Conservation (phyloP, 2,329 filamentous ascomycete species). For the Nemania serpens region DNA sequence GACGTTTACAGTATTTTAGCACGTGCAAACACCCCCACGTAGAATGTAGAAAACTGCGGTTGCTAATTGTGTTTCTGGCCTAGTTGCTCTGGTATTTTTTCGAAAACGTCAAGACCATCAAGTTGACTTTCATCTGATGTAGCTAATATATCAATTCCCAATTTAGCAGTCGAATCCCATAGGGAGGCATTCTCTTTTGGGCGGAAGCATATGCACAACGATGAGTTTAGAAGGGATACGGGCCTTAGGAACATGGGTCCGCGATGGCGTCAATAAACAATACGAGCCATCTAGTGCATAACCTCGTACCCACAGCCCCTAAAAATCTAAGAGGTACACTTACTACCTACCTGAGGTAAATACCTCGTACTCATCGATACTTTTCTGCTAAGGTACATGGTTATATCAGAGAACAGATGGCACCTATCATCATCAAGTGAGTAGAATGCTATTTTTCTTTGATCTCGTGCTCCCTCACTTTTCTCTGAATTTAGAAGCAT, state of each 20-base stretch:
- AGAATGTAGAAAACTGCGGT: too few species aligned
- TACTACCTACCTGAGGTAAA: too few species aligned
- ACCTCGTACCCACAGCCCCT: neutral
- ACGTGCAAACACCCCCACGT: slow-evolving; percentile 9
- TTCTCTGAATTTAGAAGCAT: too few species aligned
- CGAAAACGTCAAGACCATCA: neutral
- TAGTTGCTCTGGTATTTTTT: neutral
- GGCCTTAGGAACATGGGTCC: slow-evolving; percentile 18
- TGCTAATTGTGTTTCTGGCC: too few species aligned
- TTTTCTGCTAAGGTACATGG: too few species aligned
- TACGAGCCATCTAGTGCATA: slow-evolving; percentile 11
- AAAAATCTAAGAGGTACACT: too few species aligned
- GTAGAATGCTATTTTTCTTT: neutral
- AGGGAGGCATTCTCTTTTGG: neutral
- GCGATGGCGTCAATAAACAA: slow-evolving; percentile 23
- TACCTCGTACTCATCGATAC: too few species aligned
- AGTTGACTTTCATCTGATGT: neutral
- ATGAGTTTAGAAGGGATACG: slow-evolving; percentile 17
- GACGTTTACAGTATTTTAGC: slow-evolving; percentile 15
- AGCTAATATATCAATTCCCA: neutral
- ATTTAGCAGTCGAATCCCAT: too few species aligned
- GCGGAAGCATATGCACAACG: slow-evolving; percentile 17
- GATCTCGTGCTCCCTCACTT: slow-evolving; percentile 20
- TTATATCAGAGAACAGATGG: neutral
- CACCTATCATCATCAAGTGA: slow-evolving; percentile 5